phyloP scores from a whole-genome alignment of 306 rosid genomes.

The Malus sieversii region DNA sequence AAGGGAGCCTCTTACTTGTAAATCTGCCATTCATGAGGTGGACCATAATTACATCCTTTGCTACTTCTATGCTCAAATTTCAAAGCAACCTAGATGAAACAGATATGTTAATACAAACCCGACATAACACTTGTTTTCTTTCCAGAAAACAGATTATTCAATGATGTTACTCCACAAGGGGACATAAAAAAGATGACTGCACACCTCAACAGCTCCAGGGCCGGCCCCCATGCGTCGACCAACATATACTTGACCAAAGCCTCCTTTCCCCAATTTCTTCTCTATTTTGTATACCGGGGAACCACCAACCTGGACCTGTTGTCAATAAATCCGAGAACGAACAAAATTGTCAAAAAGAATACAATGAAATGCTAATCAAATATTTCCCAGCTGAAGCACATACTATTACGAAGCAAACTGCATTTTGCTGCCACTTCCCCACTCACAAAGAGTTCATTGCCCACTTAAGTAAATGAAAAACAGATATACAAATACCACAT shows the following conservation, averaged over 20 bases:
- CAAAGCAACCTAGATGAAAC: slow-evolving; percentile 57
- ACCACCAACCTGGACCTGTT: slow-evolving; percentile 52
- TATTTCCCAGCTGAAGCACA: not conserved
- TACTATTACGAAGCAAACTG: not conserved
- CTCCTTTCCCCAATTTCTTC: slow-evolving; percentile 69
- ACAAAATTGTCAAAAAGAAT: not conserved
- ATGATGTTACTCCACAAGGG: not conserved
- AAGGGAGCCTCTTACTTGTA: slow-evolving; percentile 53
- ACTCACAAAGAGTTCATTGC: not conserved
- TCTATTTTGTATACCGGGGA: slow-evolving; percentile 39
- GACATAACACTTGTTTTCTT: not conserved
- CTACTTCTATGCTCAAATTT: slow-evolving; percentile 93
- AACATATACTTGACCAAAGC: slow-evolving; percentile 90
- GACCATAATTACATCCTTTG: slow-evolving; percentile 85
- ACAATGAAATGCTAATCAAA: not conserved
- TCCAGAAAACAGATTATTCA: not conserved
- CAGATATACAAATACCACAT: not conserved
- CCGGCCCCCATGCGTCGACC: slow-evolving; percentile 59
- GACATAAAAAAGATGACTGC: not conserved
- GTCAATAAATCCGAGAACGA: not conserved
- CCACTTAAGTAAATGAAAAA: not conserved
- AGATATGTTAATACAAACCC: slow-evolving; percentile 6
- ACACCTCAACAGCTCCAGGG: slow-evolving; percentile 71
- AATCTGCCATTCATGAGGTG: slow-evolving; percentile 95
- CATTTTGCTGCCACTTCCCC: not conserved